A percentile compares a stretch with the other conserved stretches of the same genome.
These are phyloP conservation scores for Tulasnella sp. DNA, from an alignment of 768 basidiomycete species.

Conservation along the genomic window DNA sequence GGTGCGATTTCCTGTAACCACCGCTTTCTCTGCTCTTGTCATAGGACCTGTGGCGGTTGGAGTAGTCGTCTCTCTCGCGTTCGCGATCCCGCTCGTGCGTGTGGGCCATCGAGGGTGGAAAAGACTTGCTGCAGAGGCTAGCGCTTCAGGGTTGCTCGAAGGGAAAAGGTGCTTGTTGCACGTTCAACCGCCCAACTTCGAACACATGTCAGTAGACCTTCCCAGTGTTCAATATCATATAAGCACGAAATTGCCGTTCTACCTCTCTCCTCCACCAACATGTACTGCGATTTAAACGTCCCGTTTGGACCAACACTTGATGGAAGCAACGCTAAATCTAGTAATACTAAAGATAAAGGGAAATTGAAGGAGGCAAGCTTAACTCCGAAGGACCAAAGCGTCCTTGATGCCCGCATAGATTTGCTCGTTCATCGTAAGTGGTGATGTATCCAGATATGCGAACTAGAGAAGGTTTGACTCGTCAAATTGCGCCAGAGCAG, in stretches of 20 bases:
- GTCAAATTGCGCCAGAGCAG: conserved; percentile 30
- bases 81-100: too few species aligned
- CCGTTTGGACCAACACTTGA: conserved; percentile 17
- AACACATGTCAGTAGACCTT: too few species aligned
- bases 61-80: neutral
- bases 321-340: neutral
- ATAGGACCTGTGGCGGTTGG: too few species aligned
- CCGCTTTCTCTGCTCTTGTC: too few species aligned
- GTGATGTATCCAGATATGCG: neutral
- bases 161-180: too few species aligned
- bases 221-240: too few species aligned
- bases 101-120: too few species aligned
- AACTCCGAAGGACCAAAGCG: conserved; percentile 16
- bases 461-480: neutral
- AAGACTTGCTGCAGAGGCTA: too few species aligned
- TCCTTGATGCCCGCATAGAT: conserved; percentile 11
- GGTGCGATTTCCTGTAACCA: too few species aligned
- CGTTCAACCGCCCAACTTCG: too few species aligned
- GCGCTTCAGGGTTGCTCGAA: too few species aligned
- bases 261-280: neutral
- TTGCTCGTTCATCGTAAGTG: conserved; percentile 4
- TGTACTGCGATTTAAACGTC: conserved; percentile 20
- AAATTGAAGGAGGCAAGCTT: neutral
- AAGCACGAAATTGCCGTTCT: conserved; percentile 10
- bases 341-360: neutral